Evolutionary conservation across 257 asterid species (phyloP).

Genomic region (Ilex asprella): DNA sequence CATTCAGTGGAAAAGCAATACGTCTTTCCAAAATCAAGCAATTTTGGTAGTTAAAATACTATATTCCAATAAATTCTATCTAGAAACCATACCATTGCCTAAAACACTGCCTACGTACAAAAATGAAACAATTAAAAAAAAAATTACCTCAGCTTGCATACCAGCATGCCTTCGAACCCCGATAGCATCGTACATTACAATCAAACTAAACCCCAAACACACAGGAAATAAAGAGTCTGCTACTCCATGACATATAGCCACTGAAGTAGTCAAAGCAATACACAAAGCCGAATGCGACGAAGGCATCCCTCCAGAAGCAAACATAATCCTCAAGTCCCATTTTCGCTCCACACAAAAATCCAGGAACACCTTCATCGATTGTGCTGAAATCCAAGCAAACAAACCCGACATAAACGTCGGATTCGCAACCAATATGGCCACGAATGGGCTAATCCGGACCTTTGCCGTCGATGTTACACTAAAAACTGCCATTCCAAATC

Average conservation of each 20-base stretch:
- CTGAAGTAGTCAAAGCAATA: constrained; percentile 81
- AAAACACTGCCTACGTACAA: too few species aligned
- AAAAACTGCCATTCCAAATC: constrained; percentile 59
- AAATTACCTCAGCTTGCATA: constrained; percentile 76
- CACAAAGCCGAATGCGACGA: constrained; percentile 92
- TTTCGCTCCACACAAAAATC: constrained; percentile 73
- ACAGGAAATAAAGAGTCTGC: constrained; percentile 87
- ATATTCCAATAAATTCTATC: too few species aligned
- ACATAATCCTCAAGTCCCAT: constrained; percentile 74
- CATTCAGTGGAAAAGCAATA: too few species aligned
- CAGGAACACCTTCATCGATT: constrained; percentile 66
- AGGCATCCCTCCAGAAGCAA: constrained; percentile 87
- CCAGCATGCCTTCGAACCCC: constrained; percentile 93
- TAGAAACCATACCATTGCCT: too few species aligned
- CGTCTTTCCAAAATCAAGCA: too few species aligned
- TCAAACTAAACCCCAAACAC: constrained; percentile 79
- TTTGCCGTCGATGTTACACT: constrained; percentile 72
- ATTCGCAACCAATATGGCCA: constrained; percentile 68
- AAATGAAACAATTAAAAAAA: background rate
- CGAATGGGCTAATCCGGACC: constrained; percentile 75
- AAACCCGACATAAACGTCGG: constrained; percentile 76
- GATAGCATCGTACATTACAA: constrained; percentile 91
- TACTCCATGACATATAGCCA: constrained; percentile 80
- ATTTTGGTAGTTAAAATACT: too few species aligned
- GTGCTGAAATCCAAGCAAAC: constrained; percentile 67